phyloP scores from a whole-genome alignment of 2,329 filamentous ascomycete genomes.

The Nothophoma quercina region DNA sequence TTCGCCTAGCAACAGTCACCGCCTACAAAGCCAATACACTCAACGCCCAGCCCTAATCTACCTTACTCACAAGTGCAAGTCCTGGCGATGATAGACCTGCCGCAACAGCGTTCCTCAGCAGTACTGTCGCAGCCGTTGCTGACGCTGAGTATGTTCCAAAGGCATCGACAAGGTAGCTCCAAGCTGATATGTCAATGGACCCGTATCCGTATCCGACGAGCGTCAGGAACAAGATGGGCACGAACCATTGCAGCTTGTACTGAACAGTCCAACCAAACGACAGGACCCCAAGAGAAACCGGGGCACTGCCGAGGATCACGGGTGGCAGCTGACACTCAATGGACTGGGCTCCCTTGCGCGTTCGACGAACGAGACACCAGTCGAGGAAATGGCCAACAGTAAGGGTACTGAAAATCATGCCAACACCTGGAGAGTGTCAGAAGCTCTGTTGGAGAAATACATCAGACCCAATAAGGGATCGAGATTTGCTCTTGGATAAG shows the following conservation, averaged over 20 bases:
- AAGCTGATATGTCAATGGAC: constrained; percentile 58
- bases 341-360: no score
- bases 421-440: no score
- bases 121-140: constrained; percentile 62
- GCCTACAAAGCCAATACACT: constrained; percentile 52
- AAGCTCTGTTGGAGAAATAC: no score
- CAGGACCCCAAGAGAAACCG: no score
- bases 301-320: no score
- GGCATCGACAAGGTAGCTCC: constrained; percentile 63
- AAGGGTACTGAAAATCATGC: no score
- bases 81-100: constrained; percentile 63
- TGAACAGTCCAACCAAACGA: no score
- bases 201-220: constrained; percentile 55
- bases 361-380: no score
- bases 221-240: constrained; percentile 28
- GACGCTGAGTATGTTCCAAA: constrained; percentile 63
- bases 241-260: neutral
- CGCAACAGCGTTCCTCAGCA: constrained; percentile 61
- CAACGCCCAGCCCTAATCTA: constrained; percentile 57
- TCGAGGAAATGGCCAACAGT: no score
- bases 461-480: no score
- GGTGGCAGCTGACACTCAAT: no score
- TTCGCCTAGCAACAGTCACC: constrained; percentile 56
- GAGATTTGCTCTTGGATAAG: no score
- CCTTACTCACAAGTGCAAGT: constrained; percentile 58